These are phyloP conservation scores for Zygosaccharomyces pseudorouxii DNA, from an alignment of 805 yeast genomes.

Conservation along the genomic window DNA sequence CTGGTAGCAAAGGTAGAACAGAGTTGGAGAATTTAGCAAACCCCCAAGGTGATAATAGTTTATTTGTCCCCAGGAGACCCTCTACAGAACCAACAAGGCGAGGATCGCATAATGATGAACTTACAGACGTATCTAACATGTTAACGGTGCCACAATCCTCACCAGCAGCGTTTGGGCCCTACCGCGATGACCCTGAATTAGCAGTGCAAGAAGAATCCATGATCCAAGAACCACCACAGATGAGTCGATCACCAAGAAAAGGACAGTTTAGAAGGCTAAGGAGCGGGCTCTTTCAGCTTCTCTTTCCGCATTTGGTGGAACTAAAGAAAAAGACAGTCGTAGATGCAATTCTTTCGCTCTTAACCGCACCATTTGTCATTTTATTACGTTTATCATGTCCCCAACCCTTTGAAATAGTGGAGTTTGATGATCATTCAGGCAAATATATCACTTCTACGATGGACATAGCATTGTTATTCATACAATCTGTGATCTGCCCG, in stretches of 20 bases:
- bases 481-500: constrained; percentile 35
- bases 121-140: not conserved
- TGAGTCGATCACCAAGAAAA: not conserved
- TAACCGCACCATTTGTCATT: constrained; percentile 36
- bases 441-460: constrained; percentile 18
- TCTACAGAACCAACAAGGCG: constrained; percentile 17
- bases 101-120: not conserved
- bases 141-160: constrained; percentile 15
- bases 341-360: constrained; percentile 30
- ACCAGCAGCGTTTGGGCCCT: constrained; percentile 27
- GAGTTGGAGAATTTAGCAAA: constrained; percentile 9
- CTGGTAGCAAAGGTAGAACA: constrained; percentile 2
- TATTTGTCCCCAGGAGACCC: constrained; percentile 11
- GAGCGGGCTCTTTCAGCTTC: constrained; percentile 12
- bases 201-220: constrained; percentile 2
- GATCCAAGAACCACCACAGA: not conserved
- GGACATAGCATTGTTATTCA: constrained; percentile 23
- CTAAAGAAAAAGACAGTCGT: constrained; percentile 25
- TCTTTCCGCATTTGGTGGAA: constrained; percentile 34
- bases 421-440: constrained; percentile 24
- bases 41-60: not conserved
- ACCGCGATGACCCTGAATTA: constrained; percentile 22
- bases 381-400: constrained; percentile 38
- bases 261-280: constrained; percentile 7
- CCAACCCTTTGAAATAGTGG: constrained; percentile 23